phyloP scores from a whole-genome alignment of 2,329 filamentous ascomycete species.

The Ophidiomyces ophidiicola region DNA sequence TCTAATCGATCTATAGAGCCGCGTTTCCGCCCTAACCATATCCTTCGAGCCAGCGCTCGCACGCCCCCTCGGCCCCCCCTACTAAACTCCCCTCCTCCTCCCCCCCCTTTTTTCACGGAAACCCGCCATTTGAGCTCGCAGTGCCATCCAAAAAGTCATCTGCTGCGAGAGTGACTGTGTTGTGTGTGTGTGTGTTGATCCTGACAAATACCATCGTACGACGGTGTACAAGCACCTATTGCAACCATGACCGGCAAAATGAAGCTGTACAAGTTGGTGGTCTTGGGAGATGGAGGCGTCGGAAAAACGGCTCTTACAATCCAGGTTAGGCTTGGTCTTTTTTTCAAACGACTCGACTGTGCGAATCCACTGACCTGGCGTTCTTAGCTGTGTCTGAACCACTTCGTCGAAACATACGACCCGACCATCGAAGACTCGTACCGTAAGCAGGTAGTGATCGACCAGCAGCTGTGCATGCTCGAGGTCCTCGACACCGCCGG shows the following conservation, averaged over 20 bases:
- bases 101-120: neutral
- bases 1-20: no score
- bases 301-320: conserved; percentile 91
- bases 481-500: conserved; percentile 94
- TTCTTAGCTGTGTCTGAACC: conserved; percentile 82
- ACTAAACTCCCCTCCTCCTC: neutral
- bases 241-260: conserved; percentile 74
- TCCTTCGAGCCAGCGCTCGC: no score
- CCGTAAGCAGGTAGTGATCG: conserved; percentile 76
- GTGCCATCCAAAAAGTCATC: no score
- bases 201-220: no score
- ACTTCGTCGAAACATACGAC: conserved; percentile 90
- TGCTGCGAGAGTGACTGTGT: no score
- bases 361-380: conserved; percentile 12
- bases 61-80: neutral
- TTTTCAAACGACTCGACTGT: conserved; percentile 5
- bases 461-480: conserved; percentile 82
- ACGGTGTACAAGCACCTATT: neutral
- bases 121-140: neutral
- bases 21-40: no score
- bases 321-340: conserved; percentile 39
- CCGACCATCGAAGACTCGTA: conserved; percentile 83
- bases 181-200: no score
- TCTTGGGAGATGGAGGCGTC: conserved; percentile 85
- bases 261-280: conserved; percentile 87